These are phyloP conservation scores for Exserohilum turcica DNA, from an alignment of 2,329 filamentous ascomycete species.

Conservation along the genomic window DNA sequence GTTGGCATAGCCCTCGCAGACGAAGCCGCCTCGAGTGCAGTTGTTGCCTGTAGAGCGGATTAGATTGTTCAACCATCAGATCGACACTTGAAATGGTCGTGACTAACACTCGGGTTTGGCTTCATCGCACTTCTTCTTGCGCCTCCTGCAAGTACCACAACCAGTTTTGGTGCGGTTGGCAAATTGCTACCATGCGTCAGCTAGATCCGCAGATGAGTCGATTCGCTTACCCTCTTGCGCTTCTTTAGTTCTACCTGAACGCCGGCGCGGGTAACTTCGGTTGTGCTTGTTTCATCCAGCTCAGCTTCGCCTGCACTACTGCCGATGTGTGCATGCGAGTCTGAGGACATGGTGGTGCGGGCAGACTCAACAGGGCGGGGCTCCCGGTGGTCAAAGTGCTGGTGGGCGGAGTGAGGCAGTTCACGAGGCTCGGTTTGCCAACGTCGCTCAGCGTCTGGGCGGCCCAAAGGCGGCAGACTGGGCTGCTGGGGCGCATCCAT, in stretches of 20 bases:
- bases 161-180: constrained; percentile 96
- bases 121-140: constrained; percentile 99
- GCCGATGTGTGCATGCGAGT: constrained; percentile 19
- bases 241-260: constrained; percentile 56
- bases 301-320: constrained; percentile 22
- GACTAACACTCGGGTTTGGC: constrained; percentile 84
- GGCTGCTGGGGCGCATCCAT: constrained; percentile 33
- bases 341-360: constrained; percentile 16
- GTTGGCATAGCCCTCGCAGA: constrained; percentile 88
- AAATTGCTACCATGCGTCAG: constrained; percentile 64
- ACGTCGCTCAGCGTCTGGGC: constrained; percentile 31
- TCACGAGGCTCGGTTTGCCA: constrained; percentile 41
- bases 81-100: constrained; percentile 21
- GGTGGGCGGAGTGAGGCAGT: constrained; percentile 27
- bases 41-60: constrained; percentile 62
- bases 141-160: constrained; percentile 85
- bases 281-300: constrained; percentile 20
- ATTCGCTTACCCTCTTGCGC: constrained; percentile 52
- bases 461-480: constrained; percentile 37
- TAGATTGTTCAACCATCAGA: background rate
- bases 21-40: constrained; percentile 85
- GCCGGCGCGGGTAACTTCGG: constrained; percentile 51
- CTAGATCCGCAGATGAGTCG: background rate
- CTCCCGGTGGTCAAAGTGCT: constrained; percentile 36
- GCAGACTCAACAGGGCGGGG: constrained; percentile 26